Conservation (phyloP, 1,284 basidiomycete species). For the Leccinum laetum region DNA sequence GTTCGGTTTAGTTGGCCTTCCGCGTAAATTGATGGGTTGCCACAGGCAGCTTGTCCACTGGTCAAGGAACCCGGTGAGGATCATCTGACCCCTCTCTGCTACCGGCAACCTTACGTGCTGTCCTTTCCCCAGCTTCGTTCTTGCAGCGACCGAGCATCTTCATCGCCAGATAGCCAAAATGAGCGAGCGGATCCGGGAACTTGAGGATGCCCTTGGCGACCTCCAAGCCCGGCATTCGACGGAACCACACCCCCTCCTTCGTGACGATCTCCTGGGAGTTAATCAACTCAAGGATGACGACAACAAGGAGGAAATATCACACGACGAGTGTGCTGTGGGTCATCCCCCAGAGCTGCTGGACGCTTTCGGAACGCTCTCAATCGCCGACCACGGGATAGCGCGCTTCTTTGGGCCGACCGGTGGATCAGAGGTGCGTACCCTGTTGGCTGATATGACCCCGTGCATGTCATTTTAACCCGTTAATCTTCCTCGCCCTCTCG, state of each 20-base stretch:
- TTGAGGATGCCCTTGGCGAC: conserved; percentile 62
- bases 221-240: conserved; percentile 51
- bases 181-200: conserved; percentile 59
- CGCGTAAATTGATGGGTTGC: conserved; percentile 2
- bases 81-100: neutral
- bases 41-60: conserved; percentile 58
- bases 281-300: conserved; percentile 38
- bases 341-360: conserved; percentile 44
- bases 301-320: conserved; percentile 11
- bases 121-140: conserved; percentile 49
- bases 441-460: neutral
- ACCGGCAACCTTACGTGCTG: conserved; percentile 4
- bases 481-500: neutral
- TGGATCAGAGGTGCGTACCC: conserved; percentile 53
- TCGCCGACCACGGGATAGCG: conserved; percentile 58
- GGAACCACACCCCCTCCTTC: conserved; percentile 64
- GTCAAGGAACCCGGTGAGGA: conserved; percentile 58
- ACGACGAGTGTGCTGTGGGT: conserved; percentile 23
- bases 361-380: conserved; percentile 61
- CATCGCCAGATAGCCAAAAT: conserved; percentile 63
- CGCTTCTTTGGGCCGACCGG: conserved; percentile 67
- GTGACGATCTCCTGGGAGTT: conserved; percentile 49
- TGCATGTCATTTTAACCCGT: neutral
- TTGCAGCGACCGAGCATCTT: conserved; percentile 73
- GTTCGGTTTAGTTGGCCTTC: neutral